Evolutionary conservation across 139 green algal species (phyloP), one percentile per base, ranked within the genome.

Genomic region (Ulvella scutata): DNA sequence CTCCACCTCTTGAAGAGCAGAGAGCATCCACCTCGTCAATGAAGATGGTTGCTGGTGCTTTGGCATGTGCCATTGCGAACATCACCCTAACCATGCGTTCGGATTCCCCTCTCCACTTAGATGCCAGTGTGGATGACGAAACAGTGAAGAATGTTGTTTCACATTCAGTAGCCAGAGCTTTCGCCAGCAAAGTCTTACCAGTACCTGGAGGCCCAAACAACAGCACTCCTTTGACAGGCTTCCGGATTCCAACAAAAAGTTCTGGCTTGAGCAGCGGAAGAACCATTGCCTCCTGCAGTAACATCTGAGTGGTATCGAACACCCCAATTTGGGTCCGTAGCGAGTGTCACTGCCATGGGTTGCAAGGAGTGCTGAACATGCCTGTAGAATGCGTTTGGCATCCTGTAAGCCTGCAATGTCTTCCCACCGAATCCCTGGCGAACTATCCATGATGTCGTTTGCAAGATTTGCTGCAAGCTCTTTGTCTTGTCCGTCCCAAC

Each of bases 101-200:
- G 33, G 83, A 85, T 78, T 89, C 85, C 6, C 85, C 85, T 35
- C 87, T 83, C 82, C 93, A 98, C 80, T 98, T 98, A 73, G 90
- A 96, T 17, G 88, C 92, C 3, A 98, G 87, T 9, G 93, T 96
- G 33, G 93, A 85, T 1, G 88, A 90, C 2, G 89, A 94, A 1
- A 97, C 88, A 77, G 91, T 97, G 84, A 98, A 97, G 83, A 98
- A 98, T n/a, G 91, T 92, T 61, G 90, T 96, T 36, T 81, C 79
- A 51, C 87, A 92, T 80, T 95, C 91, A 2, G 90, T 96, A 20
- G 91, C 91, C 33, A 92, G 89, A 21, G 85, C 90, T 81, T 95
- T 95, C 35, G 92, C 92, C 38, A 97, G 82, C 88, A 97, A 90
- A 3, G 92, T 97, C 82, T 97, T 96, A 28, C 87, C 89, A n/a